Base-by-base conservation (phyloP, 2,329 filamentous ascomycete genomes). In the Magnaporthiopsis poae region DNA sequence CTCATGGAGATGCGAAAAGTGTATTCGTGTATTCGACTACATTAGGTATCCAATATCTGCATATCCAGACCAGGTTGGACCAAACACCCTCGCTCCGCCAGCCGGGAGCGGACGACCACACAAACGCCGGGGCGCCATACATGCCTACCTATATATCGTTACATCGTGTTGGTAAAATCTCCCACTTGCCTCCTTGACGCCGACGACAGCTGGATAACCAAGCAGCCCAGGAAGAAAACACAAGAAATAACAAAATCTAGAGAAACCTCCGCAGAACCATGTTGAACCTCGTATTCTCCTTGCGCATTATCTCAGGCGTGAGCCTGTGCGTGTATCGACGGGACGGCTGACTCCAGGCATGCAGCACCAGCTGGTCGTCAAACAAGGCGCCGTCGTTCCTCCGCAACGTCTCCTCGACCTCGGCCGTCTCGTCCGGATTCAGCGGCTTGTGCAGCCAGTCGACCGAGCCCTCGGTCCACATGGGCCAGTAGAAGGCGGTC, bases 401-500 rank as follows among this genome's bases (percentile, higher is more conserved):
- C 13, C 72, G 67, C 33, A 79, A 72, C 68, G 73, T 71, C 15
- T 67, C 68, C 2, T 74, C 61, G 73, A 76, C 77, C 29, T 72
- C 72, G 15, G 69, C 67, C 1, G 75, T 73, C 65, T 76, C 72
- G 5, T 72, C 67, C 5, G 65, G 66, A n/a, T 68, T 70, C 11
- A 79, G 68, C 21, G 70, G 68, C 62, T 74, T 68, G 67, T 79
- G 76, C 77, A 79, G 77, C 71, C 75, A 79, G 60, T 75, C 72
- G 63, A 78, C 71, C 67, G 78, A 75, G 29, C 72, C 69, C 71
- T 73, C 75, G 2, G 76, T 78, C 77, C 77, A 79, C 9, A 76
- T 78, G 1, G 77, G 77, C 77, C 77, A 79, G 70, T 77, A 77
- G 70, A 79, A 78, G 33, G 73, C 71, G 39, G 73, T 71, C 1